These are phyloP conservation scores for Pistacia integerrima DNA, from an alignment of 345 rosid genomes.

Conservation along the genomic window DNA sequence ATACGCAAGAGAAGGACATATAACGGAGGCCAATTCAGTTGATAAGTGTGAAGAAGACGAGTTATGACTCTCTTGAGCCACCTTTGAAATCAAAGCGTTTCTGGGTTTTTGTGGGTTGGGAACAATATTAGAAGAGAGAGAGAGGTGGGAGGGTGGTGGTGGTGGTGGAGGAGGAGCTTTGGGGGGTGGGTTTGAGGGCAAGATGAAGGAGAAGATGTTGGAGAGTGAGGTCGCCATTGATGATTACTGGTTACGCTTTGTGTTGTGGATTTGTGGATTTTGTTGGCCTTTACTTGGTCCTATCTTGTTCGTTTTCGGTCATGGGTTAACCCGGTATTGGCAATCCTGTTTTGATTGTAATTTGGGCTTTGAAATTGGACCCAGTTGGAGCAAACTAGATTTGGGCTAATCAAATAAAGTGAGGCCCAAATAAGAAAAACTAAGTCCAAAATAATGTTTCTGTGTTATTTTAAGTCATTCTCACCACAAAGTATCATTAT, in stretches of 20 bases:
- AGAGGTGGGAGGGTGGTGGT: conserved; percentile 35
- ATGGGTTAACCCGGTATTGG: conserved; percentile 6
- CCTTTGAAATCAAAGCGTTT: conserved; percentile 29
- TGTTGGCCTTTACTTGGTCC: conserved; percentile 10
- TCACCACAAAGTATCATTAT: too few relatives aligned
- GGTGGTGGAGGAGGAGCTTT: conserved; percentile 28
- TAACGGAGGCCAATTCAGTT: conserved; percentile 55
- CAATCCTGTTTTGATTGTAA: background rate
- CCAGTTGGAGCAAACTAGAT: background rate
- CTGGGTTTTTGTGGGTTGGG: conserved; percentile 27
- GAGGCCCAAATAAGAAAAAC: background rate
- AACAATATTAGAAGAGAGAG: conserved; percentile 20
- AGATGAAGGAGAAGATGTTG: conserved; percentile 62
- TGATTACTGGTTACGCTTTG: conserved; percentile 9
- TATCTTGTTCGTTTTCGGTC: background rate
- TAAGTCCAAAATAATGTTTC: too few relatives aligned
- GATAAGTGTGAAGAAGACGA: conserved; percentile 27
- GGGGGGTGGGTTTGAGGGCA: conserved; percentile 51
- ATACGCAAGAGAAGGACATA: conserved; percentile 72
- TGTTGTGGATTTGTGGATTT: conserved; percentile 28
- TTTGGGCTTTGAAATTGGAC: background rate
- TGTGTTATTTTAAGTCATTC: too few relatives aligned
- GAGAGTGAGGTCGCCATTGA: conserved; percentile 62
- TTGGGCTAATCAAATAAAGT: background rate
- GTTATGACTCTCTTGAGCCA: conserved; percentile 26